phyloP scores from a whole-genome alignment of 2,329 filamentous ascomycete species.

The Coniochaeta sp. region DNA sequence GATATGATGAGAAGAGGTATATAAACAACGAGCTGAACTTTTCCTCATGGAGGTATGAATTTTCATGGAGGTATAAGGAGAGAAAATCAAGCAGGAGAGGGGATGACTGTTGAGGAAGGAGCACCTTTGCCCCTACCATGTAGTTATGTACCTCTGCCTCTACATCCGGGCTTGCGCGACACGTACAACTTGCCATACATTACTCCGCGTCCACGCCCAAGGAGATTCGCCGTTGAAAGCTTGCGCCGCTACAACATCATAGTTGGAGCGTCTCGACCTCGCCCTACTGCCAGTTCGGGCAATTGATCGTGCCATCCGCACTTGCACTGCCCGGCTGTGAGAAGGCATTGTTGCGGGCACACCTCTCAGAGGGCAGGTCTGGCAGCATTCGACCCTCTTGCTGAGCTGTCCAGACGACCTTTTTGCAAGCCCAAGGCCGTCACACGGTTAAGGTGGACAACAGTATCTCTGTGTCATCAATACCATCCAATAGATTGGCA shows the following conservation, averaged over 20 bases:
- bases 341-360: background rate
- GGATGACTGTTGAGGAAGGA: background rate
- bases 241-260: background rate
- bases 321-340: background rate
- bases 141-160: too few species aligned
- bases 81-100: background rate
- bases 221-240: background rate
- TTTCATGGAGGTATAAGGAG: too few species aligned
- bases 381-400: background rate
- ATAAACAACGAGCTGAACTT: too few species aligned
- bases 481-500: background rate
- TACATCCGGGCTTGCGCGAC: too few species aligned
- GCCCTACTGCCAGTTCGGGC: background rate
- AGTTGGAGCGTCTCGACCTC: background rate
- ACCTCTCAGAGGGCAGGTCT: background rate
- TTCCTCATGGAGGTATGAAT: too few species aligned
- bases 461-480: background rate
- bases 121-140: background rate
- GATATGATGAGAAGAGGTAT: background rate
- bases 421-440: background rate
- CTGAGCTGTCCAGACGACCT: background rate
- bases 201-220: background rate
- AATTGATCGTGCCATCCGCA: background rate
- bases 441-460: background rate
- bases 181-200: too few species aligned